Conservation (phyloP, 768 basidiomycete species). For the Amanita thiersii region DNA sequence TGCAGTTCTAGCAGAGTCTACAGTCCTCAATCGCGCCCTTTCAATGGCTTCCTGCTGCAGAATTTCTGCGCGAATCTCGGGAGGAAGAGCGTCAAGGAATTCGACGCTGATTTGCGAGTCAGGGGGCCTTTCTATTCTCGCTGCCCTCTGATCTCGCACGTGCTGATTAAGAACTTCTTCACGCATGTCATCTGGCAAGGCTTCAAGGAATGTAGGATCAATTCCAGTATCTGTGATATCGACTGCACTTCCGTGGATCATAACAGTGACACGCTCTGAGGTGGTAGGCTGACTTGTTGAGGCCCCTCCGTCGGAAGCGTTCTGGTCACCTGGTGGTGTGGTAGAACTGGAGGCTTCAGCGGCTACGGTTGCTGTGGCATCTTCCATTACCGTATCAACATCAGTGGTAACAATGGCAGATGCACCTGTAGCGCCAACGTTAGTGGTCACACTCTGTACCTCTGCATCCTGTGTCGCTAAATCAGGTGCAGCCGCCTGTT, state of each 20-base stretch:
- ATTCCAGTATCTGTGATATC: conserved; percentile 99
- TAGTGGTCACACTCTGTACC: conserved; percentile 11
- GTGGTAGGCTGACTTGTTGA: conserved; percentile 17
- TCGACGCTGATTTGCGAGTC: conserved; percentile 91
- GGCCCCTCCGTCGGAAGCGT: conserved; percentile 7
- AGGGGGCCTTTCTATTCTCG: conserved; percentile 61
- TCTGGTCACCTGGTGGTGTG: conserved; percentile 16
- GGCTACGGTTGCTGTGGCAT: conserved; percentile 17
- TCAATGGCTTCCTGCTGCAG: conserved; percentile 92
- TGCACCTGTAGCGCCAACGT: conserved; percentile 10
- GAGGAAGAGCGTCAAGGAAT: conserved; percentile 93
- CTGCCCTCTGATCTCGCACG: conserved; percentile 82
- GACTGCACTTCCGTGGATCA: conserved; percentile 86
- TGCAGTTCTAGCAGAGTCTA: conserved; percentile 33
- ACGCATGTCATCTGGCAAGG: conserved; percentile 96
- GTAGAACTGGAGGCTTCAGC: conserved; percentile 49
- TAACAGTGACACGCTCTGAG: conserved; percentile 73
- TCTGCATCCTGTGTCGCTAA: neutral
- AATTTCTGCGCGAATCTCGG: conserved; percentile 94
- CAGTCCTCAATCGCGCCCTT: conserved; percentile 45
- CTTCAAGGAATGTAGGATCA: conserved; percentile 96
- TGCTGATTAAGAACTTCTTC: conserved; percentile 98
- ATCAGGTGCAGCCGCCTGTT: neutral
- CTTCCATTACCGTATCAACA: conserved; percentile 27
- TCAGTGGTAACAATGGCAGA: conserved; percentile 8